Evolutionary conservation across 2,329 filamentous ascomycete species (phyloP), one percentile per base, ranked within the genome.

Genomic region (Epicoccum sorghinum): DNA sequence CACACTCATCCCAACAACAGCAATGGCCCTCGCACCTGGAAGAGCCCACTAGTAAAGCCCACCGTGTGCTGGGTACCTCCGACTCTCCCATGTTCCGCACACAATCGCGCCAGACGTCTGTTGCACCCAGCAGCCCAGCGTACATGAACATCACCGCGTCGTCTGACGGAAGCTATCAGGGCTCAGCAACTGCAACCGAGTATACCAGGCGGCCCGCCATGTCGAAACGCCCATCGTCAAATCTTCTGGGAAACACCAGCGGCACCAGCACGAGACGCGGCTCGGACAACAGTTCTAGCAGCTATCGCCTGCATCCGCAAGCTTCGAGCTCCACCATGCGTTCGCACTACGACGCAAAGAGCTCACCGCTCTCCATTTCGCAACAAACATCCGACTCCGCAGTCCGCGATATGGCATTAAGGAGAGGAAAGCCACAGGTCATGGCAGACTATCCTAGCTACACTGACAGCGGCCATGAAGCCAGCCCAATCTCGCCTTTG

Each of bases 341-440:
- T 47, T 77, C 76, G 29, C 74, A 77, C 58, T 78, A 79, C 64
- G 77, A 79, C 47, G 60, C 77, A 29, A 68, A 73, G 37, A 73
- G 57, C 41, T 74, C 72, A 29, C 77, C 78, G 8, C 61, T 75
- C 25, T 65, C 69, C 39, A 71, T 79, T 29, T 78, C 77, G 0
- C 77, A 79, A 65, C 77, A 79, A 54, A 78, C 76, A 4, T 78
- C 76, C 22, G 72, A 72, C 38, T 79, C 78, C 37, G 73, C 77
- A 7, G 70, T 77, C 7, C 72, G 77, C 40, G 77, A 79, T 47
- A 75, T 73, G 69, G 77, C 74, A 7, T 60, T 78, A 41, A 65
- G 74, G 48, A 76, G 77, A 65, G 75, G 75, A 7, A 61, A 70
- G 18, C 68, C 72, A 7, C 65, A 60, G 22, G 59, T 72, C 5